These are phyloP conservation scores for Clitopilus hobsonii DNA, from an alignment of 768 basidiomycete genomes.

Conservation along the genomic window DNA sequence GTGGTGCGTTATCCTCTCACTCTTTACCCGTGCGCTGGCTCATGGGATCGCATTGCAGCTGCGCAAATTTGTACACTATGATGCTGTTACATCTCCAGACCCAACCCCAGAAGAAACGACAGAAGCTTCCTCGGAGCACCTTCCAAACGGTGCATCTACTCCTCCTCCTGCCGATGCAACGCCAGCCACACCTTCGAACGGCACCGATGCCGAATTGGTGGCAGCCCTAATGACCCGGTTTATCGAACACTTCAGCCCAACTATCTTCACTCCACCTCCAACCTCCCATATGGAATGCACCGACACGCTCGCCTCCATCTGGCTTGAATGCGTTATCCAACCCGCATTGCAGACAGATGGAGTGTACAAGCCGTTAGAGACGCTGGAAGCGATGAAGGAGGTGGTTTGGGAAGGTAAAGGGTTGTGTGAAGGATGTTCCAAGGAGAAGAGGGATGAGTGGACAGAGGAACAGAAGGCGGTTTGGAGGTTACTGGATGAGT, in stretches of 20 bases:
- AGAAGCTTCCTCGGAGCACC: neutral
- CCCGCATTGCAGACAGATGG: slow-evolving; percentile 60
- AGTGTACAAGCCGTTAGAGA: slow-evolving; percentile 70
- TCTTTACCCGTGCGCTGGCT: too few relatives aligned
- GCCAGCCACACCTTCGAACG: slow-evolving; percentile 18
- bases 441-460: slow-evolving; percentile 65
- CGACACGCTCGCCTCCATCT: slow-evolving; percentile 62
- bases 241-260: slow-evolving; percentile 66
- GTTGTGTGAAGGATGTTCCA: slow-evolving; percentile 52
- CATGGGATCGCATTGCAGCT: slow-evolving; percentile 39
- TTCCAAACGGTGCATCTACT: slow-evolving; percentile 3
- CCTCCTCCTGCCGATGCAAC: slow-evolving; percentile 9
- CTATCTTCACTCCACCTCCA: slow-evolving; percentile 65
- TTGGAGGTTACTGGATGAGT: slow-evolving; percentile 59
- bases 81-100: slow-evolving; percentile 40
- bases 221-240: slow-evolving; percentile 46
- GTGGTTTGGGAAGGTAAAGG: slow-evolving; percentile 58
- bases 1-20: slow-evolving; percentile 38
- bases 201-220: slow-evolving; percentile 34
- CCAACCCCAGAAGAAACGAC: slow-evolving; percentile 4
- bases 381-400: slow-evolving; percentile 52
- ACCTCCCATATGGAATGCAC: slow-evolving; percentile 75
- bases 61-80: slow-evolving; percentile 61
- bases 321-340: slow-evolving; percentile 68
- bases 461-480: slow-evolving; percentile 50